These are phyloP conservation scores for Aspergillus sp. DNA, from an alignment of 2,329 filamentous ascomycete species.

Conservation along the genomic window DNA sequence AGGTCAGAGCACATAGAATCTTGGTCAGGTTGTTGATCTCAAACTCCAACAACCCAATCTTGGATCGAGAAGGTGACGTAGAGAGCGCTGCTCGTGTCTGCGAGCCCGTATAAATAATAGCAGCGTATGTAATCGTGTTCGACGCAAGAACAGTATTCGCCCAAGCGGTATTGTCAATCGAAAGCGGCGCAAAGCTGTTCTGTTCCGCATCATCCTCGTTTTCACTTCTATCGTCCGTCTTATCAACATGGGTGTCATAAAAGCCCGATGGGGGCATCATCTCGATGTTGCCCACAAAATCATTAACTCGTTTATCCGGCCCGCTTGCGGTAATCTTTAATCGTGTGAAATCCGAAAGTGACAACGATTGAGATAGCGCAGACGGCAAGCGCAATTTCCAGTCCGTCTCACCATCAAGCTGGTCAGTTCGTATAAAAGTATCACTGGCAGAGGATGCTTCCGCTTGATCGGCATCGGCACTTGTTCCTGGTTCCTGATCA, in stretches of 20 bases:
- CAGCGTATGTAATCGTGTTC: slow-evolving; percentile 81
- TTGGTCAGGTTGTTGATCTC: slow-evolving; percentile 98
- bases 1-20: slow-evolving; percentile 85
- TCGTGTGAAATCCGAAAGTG: slow-evolving; percentile 66
- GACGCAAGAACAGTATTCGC: slow-evolving; percentile 96
- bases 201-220: slow-evolving; percentile 20
- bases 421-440: slow-evolving; percentile 95
- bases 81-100: slow-evolving; percentile 93
- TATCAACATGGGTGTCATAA: slow-evolving; percentile 46
- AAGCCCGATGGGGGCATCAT: slow-evolving; percentile 58
- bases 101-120: slow-evolving; percentile 90
- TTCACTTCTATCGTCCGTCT: slow-evolving; percentile 22
- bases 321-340: slow-evolving; percentile 77
- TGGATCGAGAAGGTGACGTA: slow-evolving; percentile 86
- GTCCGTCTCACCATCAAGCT: slow-evolving; percentile 95
- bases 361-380: slow-evolving; percentile 76
- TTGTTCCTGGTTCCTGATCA: slow-evolving; percentile 14
- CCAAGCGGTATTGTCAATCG: slow-evolving; percentile 98
- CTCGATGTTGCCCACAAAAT: slow-evolving; percentile 88
- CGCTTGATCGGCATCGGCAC: slow-evolving; percentile 22
- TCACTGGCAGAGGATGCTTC: slow-evolving; percentile 61
- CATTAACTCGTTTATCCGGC: slow-evolving; percentile 90
- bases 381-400: slow-evolving; percentile 95
- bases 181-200: slow-evolving; percentile 68
- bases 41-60: slow-evolving; percentile 88